Base-by-base conservation (phyloP, 768 basidiomycete genomes). In the Leccinum longicurvipes region DNA sequence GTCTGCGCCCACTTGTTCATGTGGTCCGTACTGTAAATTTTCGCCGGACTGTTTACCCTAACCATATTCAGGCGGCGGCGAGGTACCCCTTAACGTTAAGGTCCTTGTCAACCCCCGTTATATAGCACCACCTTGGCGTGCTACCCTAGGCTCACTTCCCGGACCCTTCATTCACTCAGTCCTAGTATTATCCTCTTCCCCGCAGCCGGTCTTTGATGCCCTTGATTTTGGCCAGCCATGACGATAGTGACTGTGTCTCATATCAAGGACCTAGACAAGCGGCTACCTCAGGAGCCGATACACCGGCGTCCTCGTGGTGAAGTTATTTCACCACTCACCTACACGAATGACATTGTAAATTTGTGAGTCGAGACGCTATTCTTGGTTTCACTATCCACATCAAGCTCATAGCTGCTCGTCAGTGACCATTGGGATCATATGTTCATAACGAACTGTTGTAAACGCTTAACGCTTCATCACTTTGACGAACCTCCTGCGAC, bases 391-490 rank as follows among this genome's bases (percentile, higher is more conserved):
- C 36, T 10, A 5, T 32, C 15, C 24, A 25, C 19, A 6, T 19
- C n/a, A 36, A 17, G 15, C 51, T 61, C 25, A 66, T 5, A 23
- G 9, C 59, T 45, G 15, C 29, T 50, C 29, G 24, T 29, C 55
- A 90, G 88, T 59, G 85, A 89, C 59, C 82, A 81, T 46, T 90
- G 87, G 87, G 82, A 88, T 63, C 78, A 81, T 54, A 79, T 87
- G 78, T 86, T 87, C 68, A 70, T 85, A 60, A 72, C 72, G 32
- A 77, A 66, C 51, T 83, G 75, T 59, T 80, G 68, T 50, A 65
- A 74, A 48, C 73, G 77, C 19, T 63, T 86, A 29, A 83, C 87
- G 0, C 74, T 83, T 56, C 78, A 83, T 61, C 72, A 76, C 44
- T 84, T 85, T 50, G 72, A 76, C 8, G 64, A 62, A 0, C 78